These are phyloP conservation scores for Hymenoscyphus linearis DNA, from an alignment of 2,329 filamentous ascomycete species.

Conservation along the genomic window DNA sequence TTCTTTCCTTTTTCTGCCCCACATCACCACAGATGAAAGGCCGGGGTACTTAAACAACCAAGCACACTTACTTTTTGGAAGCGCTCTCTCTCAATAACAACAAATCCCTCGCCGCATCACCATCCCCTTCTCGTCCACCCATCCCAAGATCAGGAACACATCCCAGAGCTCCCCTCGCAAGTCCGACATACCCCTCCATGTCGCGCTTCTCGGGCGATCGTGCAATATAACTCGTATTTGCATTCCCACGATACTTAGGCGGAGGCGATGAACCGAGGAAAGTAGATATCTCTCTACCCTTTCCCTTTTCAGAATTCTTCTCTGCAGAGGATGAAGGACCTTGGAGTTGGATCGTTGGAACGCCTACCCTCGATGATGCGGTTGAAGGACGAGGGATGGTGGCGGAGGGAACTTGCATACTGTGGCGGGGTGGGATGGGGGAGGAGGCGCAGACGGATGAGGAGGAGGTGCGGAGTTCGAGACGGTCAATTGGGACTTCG, in stretches of 20 bases:
- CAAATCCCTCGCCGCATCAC: constrained; percentile 47
- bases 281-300: background rate
- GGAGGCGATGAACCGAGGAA: background rate
- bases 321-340: background rate
- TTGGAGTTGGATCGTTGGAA: background rate
- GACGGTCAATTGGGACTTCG: constrained; percentile 55
- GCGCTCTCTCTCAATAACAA: constrained; percentile 25
- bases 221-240: no score
- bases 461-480: constrained; percentile 40
- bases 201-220: background rate
- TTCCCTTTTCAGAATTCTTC: background rate
- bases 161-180: background rate
- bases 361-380: background rate
- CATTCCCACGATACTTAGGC: background rate
- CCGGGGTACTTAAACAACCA: no score
- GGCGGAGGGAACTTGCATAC: constrained; percentile 2
- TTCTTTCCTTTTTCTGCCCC: background rate
- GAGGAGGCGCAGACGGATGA: constrained; percentile 19
- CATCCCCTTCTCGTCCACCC: constrained; percentile 33
- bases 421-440: background rate
- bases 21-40: background rate
- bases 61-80: background rate
- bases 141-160: background rate
- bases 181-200: background rate
- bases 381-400: background rate